Evolutionary conservation across 371 early-diverging fungal species (phyloP).

Genomic region (Conidiobolus coronatus): DNA sequence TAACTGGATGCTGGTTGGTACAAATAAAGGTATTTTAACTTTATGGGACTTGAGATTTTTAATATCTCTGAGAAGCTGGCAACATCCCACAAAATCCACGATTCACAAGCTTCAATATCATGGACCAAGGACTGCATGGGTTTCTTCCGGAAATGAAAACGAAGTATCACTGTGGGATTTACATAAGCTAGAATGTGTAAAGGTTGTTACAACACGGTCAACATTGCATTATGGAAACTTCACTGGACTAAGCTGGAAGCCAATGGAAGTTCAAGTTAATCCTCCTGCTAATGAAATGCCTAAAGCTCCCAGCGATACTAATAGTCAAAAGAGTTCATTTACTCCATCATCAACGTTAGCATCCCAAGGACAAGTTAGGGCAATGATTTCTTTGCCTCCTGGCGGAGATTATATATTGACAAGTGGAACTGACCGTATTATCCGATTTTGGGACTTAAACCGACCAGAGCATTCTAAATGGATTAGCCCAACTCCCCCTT

Average conservation of each 20-base stretch:
- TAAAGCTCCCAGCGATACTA: not conserved
- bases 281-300: conserved; percentile 18
- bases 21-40: conserved; percentile 52
- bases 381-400: conserved; percentile 9
- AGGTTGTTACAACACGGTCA: conserved; percentile 33
- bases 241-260: conserved; percentile 21
- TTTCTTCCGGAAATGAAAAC: conserved; percentile 41
- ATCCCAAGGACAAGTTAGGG: not conserved
- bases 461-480: conserved; percentile 3
- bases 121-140: conserved; percentile 14
- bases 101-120: conserved; percentile 25
- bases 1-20: conserved; percentile 56
- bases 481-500: too few species aligned
- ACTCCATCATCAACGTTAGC: not conserved
- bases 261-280: conserved; percentile 19
- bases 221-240: conserved; percentile 11
- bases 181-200: conserved; percentile 35
- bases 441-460: conserved; percentile 56
- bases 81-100: conserved; percentile 43
- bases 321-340: not conserved
- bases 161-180: conserved; percentile 76
- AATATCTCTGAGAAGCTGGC: conserved; percentile 48
- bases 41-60: conserved; percentile 72
- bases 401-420: conserved; percentile 44
- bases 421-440: conserved; percentile 57